Evolutionary conservation across 768 basidiomycete species (phyloP).

Genomic region (Phlebiopsis gigantea): DNA sequence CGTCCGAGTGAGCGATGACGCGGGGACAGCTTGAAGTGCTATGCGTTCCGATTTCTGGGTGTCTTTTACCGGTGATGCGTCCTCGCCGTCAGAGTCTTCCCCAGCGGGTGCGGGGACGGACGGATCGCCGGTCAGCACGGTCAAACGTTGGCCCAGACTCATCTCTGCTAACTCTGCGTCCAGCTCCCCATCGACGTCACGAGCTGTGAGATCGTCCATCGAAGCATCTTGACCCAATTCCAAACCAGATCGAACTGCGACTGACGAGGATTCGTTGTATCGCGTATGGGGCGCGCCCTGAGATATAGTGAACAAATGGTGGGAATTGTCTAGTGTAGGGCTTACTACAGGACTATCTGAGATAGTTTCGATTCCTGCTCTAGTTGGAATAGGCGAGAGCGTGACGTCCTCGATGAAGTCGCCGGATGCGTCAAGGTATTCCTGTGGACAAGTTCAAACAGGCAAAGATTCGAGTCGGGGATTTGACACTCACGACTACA

Average conservation of each 20-base stretch:
- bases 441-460: slow-evolving; percentile 29
- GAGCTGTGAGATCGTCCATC: slow-evolving; percentile 43
- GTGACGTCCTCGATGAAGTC: slow-evolving; percentile 46
- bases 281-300: slow-evolving; percentile 52
- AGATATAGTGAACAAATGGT: neutral
- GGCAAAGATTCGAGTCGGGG: neutral
- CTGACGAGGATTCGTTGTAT: slow-evolving; percentile 56
- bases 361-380: slow-evolving; percentile 19
- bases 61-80: slow-evolving; percentile 24
- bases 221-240: slow-evolving; percentile 55
- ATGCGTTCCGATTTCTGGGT: slow-evolving; percentile 12
- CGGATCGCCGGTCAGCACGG: slow-evolving; percentile 57
- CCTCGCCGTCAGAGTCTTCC: slow-evolving; percentile 45
- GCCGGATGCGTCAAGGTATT: slow-evolving; percentile 49
- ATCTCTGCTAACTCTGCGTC: slow-evolving; percentile 87
- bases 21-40: slow-evolving; percentile 46
- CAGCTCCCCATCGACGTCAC: slow-evolving; percentile 60
- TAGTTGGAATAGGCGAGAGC: slow-evolving; percentile 35
- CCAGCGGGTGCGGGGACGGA: slow-evolving; percentile 24
- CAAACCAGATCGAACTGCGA: slow-evolving; percentile 63
- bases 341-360: slow-evolving; percentile 7
- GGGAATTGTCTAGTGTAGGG: neutral
- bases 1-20: slow-evolving; percentile 87
- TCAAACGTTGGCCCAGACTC: slow-evolving; percentile 85
- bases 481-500: slow-evolving; percentile 41